Conservation (phyloP, 2,329 filamentous ascomycete species). For the Fusarium hainanense region DNA sequence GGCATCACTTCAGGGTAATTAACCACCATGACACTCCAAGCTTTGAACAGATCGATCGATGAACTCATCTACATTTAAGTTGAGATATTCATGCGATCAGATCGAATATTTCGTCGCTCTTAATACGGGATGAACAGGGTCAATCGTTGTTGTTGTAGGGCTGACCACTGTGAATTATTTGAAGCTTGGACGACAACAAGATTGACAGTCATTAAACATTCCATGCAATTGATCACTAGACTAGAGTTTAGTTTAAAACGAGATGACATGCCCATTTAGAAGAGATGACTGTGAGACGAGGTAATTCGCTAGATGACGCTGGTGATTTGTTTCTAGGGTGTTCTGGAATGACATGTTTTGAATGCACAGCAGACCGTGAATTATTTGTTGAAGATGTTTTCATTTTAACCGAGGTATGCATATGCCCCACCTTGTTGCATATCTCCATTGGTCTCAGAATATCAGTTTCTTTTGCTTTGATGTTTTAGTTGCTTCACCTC, state of each 20-base stretch:
- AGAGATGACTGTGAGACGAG: neutral
- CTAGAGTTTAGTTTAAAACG: neutral
- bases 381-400: neutral
- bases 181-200: neutral
- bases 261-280: neutral
- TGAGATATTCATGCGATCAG: neutral
- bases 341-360: constrained; percentile 1
- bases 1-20: neutral
- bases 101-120: neutral
- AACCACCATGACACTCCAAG: neutral
- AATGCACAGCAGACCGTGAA: neutral
- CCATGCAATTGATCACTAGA: constrained; percentile 1
- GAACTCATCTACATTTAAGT: neutral
- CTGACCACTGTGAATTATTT: neutral
- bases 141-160: neutral
- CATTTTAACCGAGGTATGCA: neutral
- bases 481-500: neutral
- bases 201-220: constrained; percentile 4
- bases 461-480: neutral
- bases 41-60: neutral
- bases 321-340: neutral
- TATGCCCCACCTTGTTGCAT: neutral
- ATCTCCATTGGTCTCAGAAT: neutral
- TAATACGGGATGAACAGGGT: neutral
- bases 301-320: neutral